Conservation (phyloP, 345 rosid species). For the Hevea brasiliensis region DNA sequence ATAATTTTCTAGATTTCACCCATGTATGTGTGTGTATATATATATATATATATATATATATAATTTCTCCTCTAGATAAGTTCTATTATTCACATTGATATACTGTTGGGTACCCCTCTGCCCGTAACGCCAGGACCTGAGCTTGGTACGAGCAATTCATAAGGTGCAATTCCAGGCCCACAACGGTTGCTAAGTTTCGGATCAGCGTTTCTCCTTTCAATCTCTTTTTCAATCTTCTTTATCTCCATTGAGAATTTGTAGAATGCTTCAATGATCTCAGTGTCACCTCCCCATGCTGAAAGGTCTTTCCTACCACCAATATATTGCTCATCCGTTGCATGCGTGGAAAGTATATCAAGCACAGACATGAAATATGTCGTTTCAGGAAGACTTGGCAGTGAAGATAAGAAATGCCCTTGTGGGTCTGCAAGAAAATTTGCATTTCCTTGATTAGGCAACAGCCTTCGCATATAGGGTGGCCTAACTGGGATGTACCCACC, state of each 20-base stretch:
- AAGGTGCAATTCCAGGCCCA: conserved; percentile 88
- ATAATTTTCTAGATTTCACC: too few relatives aligned
- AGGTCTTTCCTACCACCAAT: conserved; percentile 79
- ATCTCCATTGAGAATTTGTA: conserved; percentile 71
- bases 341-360: conserved; percentile 81
- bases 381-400: conserved; percentile 76
- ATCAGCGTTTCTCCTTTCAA: conserved; percentile 67
- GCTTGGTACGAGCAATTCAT: conserved; percentile 82
- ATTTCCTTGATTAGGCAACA: conserved; percentile 69
- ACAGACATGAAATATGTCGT: conserved; percentile 91
- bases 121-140: conserved; percentile 94
- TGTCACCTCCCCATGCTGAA: too few relatives aligned
- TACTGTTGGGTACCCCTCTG: conserved; percentile 92
- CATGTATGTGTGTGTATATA: too few relatives aligned
- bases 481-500: conserved; percentile 86
- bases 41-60: too few relatives aligned
- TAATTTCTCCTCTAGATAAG: too few relatives aligned
- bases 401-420: conserved; percentile 61
- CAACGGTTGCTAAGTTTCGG: conserved; percentile 62
- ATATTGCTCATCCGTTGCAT: conserved; percentile 87
- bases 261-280: conserved; percentile 69
- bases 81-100: conserved; percentile 78
- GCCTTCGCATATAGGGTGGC: conserved; percentile 75
- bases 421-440: conserved; percentile 61
- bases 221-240: conserved; percentile 67